These are phyloP conservation scores for Hypoxylon subgilvum DNA, from an alignment of 495 filamentous ascomycete genomes.

Conservation along the genomic window DNA sequence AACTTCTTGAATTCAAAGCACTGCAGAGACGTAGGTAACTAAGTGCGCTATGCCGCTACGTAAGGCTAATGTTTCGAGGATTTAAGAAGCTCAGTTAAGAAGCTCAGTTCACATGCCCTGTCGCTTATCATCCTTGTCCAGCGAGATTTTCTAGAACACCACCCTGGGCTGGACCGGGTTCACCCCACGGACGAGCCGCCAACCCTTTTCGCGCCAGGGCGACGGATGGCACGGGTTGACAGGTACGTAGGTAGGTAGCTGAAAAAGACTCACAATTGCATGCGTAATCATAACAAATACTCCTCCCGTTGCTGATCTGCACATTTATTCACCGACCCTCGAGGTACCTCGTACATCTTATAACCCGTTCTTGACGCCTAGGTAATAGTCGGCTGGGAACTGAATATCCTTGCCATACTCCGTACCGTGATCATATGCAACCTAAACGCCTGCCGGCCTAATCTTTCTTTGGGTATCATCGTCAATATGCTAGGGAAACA, in stretches of 20 bases:
- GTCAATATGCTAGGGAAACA: conserved; percentile 17
- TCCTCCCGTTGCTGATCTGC: not conserved
- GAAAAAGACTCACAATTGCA: too few relatives aligned
- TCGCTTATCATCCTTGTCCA: not conserved
- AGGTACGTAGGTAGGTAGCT: conserved; percentile 17
- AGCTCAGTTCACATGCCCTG: too few relatives aligned
- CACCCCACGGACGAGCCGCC: conserved; percentile 14
- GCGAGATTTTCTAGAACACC: conserved; percentile 14
- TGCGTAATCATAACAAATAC: too few relatives aligned
- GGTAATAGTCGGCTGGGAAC: not conserved
- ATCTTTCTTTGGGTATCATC: conserved; percentile 28
- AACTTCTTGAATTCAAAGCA: too few relatives aligned
- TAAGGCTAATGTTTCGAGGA: too few relatives aligned
- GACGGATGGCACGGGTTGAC: too few relatives aligned
- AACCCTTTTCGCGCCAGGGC: not conserved
- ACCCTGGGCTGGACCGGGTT: conserved; percentile 9
- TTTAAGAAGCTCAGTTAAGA: too few relatives aligned
- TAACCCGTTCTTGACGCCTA: too few relatives aligned
- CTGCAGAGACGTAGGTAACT: too few relatives aligned
- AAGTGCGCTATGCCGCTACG: too few relatives aligned
- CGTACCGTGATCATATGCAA: conserved; percentile 11
- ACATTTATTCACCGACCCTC: too few relatives aligned
- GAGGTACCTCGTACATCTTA: too few relatives aligned
- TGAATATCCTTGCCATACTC: not conserved
- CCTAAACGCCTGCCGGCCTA: conserved; percentile 23